phyloP scores from a whole-genome alignment of 2,329 filamentous ascomycete species.

The Pseudonectria foliicola region DNA sequence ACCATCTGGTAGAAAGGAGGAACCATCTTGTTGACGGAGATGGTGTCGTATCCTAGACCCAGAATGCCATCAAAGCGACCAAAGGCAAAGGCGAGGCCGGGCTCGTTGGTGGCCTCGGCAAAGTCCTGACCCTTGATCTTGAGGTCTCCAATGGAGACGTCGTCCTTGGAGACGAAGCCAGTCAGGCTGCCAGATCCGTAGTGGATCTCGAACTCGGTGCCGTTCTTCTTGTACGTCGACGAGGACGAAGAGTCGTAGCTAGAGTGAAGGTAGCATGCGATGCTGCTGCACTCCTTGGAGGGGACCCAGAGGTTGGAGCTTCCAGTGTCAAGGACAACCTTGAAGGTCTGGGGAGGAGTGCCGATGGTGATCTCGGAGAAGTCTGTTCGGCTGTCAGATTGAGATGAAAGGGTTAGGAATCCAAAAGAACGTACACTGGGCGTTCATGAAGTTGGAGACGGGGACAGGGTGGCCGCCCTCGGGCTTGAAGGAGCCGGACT shows the following conservation, averaged over 20 bases:
- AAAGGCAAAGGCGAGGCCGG: conserved; percentile 94
- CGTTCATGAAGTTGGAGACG: conserved; percentile 96
- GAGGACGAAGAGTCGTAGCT: conserved; percentile 93
- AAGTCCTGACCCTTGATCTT: conserved; percentile 87
- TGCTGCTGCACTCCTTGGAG: conserved; percentile 81
- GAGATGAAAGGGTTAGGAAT: conserved; percentile 2
- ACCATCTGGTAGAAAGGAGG: conserved; percentile 97
- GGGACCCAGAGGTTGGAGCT: conserved; percentile 99
- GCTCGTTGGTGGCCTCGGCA: conserved; percentile 91
- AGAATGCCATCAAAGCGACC: conserved; percentile 96
- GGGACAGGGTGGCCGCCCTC: conserved; percentile 73
- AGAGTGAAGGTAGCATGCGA: conserved; percentile 94
- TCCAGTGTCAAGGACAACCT: conserved; percentile 96
- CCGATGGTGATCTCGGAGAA: conserved; percentile 95
- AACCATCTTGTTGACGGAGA: conserved; percentile 92
- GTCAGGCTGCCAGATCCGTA: conserved; percentile 94
- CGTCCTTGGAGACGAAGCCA: conserved; percentile 89
- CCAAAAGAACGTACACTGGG: conserved; percentile 68
- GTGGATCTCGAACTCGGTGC: conserved; percentile 81
- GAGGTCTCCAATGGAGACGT: conserved; percentile 79
- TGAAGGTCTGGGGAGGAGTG: conserved; percentile 88
- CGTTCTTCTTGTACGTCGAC: conserved; percentile 89
- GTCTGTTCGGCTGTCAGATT: conserved; percentile 46
- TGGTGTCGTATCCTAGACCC: conserved; percentile 87
- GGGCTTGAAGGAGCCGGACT: conserved; percentile 58